phyloP scores from a whole-genome alignment of 2,329 filamentous ascomycete species.

The Penicillium sp. region DNA sequence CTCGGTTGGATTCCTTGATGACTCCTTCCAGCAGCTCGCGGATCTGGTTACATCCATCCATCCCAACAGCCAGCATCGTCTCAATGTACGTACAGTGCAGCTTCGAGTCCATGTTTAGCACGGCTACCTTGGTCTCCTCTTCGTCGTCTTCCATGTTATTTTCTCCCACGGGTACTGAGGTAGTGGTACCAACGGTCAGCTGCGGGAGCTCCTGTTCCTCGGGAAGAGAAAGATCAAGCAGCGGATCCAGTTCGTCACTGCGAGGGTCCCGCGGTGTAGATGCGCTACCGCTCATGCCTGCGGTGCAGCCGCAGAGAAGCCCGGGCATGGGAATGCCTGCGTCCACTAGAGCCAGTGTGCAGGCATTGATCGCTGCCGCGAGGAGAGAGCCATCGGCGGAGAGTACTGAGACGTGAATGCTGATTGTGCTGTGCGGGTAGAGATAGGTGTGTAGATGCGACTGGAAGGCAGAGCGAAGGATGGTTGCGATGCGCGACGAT shows the following conservation, averaged over 20 bases:
- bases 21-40: slow-evolving; percentile 74
- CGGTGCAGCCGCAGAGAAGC: slow-evolving; percentile 83
- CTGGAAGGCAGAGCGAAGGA: slow-evolving; percentile 71
- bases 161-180: slow-evolving; percentile 42
- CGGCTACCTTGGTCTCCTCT: slow-evolving; percentile 58
- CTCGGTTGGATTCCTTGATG: slow-evolving; percentile 53
- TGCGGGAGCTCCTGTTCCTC: slow-evolving; percentile 73
- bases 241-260: slow-evolving; percentile 41
- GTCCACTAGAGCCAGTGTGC: slow-evolving; percentile 86
- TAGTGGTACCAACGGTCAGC: slow-evolving; percentile 72
- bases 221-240: slow-evolving; percentile 43
- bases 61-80: slow-evolving; percentile 85
- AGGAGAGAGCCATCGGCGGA: slow-evolving; percentile 86
- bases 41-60: slow-evolving; percentile 87
- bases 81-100: slow-evolving; percentile 77
- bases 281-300: slow-evolving; percentile 58
- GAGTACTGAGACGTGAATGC: slow-evolving; percentile 78
- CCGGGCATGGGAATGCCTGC: slow-evolving; percentile 94
- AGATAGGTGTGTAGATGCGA: slow-evolving; percentile 77
- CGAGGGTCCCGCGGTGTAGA: slow-evolving; percentile 39
- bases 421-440: slow-evolving; percentile 82
- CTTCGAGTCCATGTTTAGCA: slow-evolving; percentile 79
- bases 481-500: slow-evolving; percentile 58
- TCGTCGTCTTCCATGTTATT: slow-evolving; percentile 52
- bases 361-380: slow-evolving; percentile 83